Base-by-base conservation (phyloP, 108 stramenopile genomes). In the Discostella pseudostelligera region DNA sequence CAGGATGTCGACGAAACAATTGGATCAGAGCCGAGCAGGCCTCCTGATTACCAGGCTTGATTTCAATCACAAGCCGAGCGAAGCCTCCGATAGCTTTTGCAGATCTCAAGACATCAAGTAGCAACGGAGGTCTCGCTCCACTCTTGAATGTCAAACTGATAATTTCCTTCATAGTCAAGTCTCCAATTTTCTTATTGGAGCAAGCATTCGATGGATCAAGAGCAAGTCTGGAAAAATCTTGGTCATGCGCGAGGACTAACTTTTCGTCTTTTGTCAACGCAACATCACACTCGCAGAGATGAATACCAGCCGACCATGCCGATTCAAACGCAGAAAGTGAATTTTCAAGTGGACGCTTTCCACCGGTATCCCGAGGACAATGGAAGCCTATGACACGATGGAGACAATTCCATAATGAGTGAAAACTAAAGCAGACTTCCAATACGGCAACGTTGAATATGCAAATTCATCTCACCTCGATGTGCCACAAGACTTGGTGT, bases 241-340 rank as follows among this genome's bases (percentile, higher is more conserved):
- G 78, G 60, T 90, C 86, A 57, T 90, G 86, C 1, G 84, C 86
- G 26, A 90, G 35, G 1, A 90, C 81, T 14, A 90, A 69, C 54
- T 86, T 85, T 67, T 87, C 89, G 58, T 90, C 89, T 62, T 84
- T 84, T 12, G 89, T 90, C 48, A 90, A 57, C 16, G 86, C 86
- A 32, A 90, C 79, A 57, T 90, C 89, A 40, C 89, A 90, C 56
- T 90, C 89, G 57, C 89, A 87, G 0, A 90, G 72, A 35, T 85
- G 75, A 49, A 90, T 81, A 0, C 89, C 88, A 48, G 66, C 76
- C 21, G 77, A 77, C 89, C 89, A 90, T 22, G 89, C 89, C 20
- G 76, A 56, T 63, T 90, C 89, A 63, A 80, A 90, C 13, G 86
- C 84, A 9, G 74, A 63, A 9, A 90, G 63, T 17, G 84, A 85